Conservation (phyloP, 1,284 basidiomycete species). For the Vanrija humicola region DNA sequence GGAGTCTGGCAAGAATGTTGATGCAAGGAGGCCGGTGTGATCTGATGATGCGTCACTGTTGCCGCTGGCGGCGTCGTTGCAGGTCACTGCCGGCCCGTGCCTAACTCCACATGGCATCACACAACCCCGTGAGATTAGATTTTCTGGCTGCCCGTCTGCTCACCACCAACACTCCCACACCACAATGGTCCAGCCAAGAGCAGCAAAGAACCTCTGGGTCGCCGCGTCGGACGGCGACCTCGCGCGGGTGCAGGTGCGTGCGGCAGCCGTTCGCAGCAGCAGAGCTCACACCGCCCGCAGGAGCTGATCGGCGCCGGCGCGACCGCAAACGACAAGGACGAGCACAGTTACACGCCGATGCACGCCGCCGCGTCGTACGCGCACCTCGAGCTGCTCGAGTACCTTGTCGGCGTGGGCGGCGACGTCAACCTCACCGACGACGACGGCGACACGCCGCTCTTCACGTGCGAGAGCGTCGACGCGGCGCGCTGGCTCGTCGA, state of each 20-base stretch:
- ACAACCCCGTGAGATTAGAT: background rate
- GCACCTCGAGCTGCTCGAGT: constrained; percentile 69
- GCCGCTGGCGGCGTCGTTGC: background rate
- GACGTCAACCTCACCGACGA: constrained; percentile 79
- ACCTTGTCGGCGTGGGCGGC: constrained; percentile 73
- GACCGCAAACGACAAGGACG: constrained; percentile 71
- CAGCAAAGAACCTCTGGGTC: constrained; percentile 77
- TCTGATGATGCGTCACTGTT: background rate
- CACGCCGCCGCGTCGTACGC: constrained; percentile 94
- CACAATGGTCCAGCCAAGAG: constrained; percentile 2
- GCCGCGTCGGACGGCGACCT: constrained; percentile 82
- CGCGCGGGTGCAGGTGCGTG: constrained; percentile 48
- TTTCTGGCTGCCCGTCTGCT: background rate
- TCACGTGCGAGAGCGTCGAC: constrained; percentile 76
- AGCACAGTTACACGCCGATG: constrained; percentile 83
- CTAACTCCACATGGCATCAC: background rate
- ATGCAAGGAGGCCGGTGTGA: background rate
- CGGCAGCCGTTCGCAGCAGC: background rate
- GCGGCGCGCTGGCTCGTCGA: constrained; percentile 74
- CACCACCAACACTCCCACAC: background rate
- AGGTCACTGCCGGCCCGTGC: background rate
- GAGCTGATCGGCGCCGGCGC: constrained; percentile 58
- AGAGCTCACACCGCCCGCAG: constrained; percentile 4
- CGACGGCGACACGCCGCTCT: constrained; percentile 87
- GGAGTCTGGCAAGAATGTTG: background rate